These are phyloP conservation scores for Sistotremastrum niveocremeum DNA, from an alignment of 768 basidiomycete species.

Conservation along the genomic window DNA sequence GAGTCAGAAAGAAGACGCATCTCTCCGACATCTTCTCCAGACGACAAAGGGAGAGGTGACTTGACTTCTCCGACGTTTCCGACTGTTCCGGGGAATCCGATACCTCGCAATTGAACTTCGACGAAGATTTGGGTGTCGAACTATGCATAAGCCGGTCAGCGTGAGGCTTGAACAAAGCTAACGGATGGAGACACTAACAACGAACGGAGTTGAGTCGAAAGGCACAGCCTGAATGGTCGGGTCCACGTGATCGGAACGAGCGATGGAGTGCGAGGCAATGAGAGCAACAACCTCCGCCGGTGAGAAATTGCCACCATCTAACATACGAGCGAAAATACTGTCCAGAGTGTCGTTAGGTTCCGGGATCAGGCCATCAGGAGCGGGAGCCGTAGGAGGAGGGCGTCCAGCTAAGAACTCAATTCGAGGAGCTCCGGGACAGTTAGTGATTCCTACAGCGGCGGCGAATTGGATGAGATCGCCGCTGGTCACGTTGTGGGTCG, in stretches of 20 bases:
- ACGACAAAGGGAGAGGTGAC: slow-evolving; percentile 6
- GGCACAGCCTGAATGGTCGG: neutral
- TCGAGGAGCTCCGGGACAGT: slow-evolving; percentile 8
- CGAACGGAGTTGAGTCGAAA: slow-evolving; percentile 8
- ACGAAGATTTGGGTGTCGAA: slow-evolving; percentile 7
- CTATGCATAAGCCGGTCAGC: neutral
- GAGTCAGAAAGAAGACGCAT: slow-evolving; percentile 2
- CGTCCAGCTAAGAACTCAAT: slow-evolving; percentile 7
- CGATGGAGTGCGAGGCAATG: slow-evolving; percentile 8
- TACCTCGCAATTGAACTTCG: slow-evolving; percentile 6
- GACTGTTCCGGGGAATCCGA: slow-evolving; percentile 4
- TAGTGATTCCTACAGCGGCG: slow-evolving; percentile 5
- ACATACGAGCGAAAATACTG: slow-evolving; percentile 7
- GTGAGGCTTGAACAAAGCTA: slow-evolving; percentile 1
- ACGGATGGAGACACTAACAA: neutral
- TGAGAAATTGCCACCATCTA: slow-evolving; percentile 6
- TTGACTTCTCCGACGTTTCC: slow-evolving; percentile 7
- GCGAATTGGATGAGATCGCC: slow-evolving; percentile 10
- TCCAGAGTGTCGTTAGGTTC: slow-evolving; percentile 6
- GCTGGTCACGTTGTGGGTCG: slow-evolving; percentile 4
- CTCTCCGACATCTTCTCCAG: neutral
- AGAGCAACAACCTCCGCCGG: slow-evolving; percentile 6
- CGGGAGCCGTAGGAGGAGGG: slow-evolving; percentile 6
- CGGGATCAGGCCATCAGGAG: slow-evolving; percentile 5
- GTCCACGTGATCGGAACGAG: slow-evolving; percentile 6